Percentiles rank a stretch among this genome's conserved stretches.
Conservation (phyloP, 1,139 yeast species). For the Saccharomyces hybrid region DNA sequence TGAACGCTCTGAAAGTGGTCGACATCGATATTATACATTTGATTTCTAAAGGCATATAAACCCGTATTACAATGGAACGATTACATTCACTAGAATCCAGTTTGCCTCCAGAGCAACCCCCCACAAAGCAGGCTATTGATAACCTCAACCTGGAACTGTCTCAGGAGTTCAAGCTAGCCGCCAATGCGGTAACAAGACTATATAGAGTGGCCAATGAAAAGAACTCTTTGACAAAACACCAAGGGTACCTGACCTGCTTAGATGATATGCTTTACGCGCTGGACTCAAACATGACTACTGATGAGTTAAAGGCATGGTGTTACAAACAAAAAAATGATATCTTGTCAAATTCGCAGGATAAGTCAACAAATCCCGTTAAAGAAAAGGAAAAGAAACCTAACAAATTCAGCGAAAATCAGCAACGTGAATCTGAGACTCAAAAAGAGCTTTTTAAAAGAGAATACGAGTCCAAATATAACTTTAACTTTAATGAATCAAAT, state of each 20-base stretch:
- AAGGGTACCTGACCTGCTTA: conserved; percentile 24
- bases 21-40: not conserved
- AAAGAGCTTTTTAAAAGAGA: not conserved
- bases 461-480: not conserved
- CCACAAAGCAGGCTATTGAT: conserved; percentile 24
- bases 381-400: not conserved
- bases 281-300: conserved; percentile 8
- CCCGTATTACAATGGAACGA: conserved; percentile 17
- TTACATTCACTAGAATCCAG: conserved; percentile 19
- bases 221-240: conserved; percentile 23
- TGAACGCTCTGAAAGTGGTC: not conserved
- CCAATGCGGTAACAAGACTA: conserved; percentile 27
- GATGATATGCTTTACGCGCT: conserved; percentile 19
- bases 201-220: conserved; percentile 26
- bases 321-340: conserved; percentile 15
- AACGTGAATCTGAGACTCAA: not conserved
- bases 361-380: not conserved
- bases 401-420: not conserved
- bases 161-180: conserved; percentile 28
- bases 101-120: conserved; percentile 28
- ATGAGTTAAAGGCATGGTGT: conserved; percentile 21
- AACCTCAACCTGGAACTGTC: conserved; percentile 20
- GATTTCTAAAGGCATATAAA: not conserved
- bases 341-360: conserved; percentile 2
- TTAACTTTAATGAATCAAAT: not conserved